phyloP scores from a whole-genome alignment of 2,329 filamentous ascomycete genomes.

The Amesomyces nigricolor region DNA sequence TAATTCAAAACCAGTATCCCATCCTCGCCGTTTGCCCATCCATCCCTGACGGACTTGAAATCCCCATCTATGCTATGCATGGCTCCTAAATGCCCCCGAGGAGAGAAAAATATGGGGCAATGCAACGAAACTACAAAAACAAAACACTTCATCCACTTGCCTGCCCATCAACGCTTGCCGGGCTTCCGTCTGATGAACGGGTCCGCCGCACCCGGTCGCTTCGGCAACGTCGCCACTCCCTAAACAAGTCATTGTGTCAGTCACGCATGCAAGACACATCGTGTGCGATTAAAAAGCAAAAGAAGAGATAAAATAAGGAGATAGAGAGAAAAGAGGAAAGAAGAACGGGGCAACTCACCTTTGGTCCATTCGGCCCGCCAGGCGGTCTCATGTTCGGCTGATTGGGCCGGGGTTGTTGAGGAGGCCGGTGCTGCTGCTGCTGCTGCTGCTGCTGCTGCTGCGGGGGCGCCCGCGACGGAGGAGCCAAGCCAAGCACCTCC shows the following conservation, averaged over 20 bases:
- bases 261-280: no score
- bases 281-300: not conserved
- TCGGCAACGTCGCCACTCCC: slow-evolving; percentile 23
- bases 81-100: not conserved
- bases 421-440: slow-evolving; percentile 2
- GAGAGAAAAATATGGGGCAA: not conserved
- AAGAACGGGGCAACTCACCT: slow-evolving; percentile 6
- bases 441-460: slow-evolving; percentile 7
- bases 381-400: slow-evolving; percentile 7
- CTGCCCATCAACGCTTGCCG: slow-evolving; percentile 18
- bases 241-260: not conserved
- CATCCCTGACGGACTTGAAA: not conserved
- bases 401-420: slow-evolving; percentile 6
- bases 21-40: no score
- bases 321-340: no score
- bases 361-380: slow-evolving; percentile 3
- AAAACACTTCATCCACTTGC: not conserved
- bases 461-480: slow-evolving; percentile 31
- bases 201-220: slow-evolving; percentile 37
- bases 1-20: no score
- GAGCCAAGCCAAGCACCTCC: slow-evolving; percentile 45
- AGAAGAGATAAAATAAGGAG: not conserved
- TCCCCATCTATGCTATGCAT: slow-evolving; percentile 1
- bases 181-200: slow-evolving; percentile 40
- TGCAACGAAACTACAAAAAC: not conserved